These are phyloP conservation scores for Hypoxylon sp. DNA, from an alignment of 2,329 filamentous ascomycete genomes.

Conservation along the genomic window DNA sequence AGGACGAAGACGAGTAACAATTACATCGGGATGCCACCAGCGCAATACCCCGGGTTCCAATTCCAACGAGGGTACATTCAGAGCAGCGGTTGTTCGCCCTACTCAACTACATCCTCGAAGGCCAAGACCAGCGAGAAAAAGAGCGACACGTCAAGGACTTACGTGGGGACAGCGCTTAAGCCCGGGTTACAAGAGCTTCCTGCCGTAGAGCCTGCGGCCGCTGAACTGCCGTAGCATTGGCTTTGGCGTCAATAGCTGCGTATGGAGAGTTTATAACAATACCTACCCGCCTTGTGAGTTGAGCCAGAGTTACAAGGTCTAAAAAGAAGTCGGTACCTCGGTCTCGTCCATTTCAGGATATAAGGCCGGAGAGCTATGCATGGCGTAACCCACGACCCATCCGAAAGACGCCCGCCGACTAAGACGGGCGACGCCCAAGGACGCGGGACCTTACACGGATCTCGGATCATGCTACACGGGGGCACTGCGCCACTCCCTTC, in stretches of 20 bases:
- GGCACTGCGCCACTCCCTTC: constrained; percentile 9
- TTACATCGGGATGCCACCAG: constrained; percentile 21
- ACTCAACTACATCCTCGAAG: background rate
- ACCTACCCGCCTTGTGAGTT: background rate
- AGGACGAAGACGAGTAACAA: constrained; percentile 4
- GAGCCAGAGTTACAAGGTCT: background rate
- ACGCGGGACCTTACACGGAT: background rate
- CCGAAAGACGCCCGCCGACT: background rate
- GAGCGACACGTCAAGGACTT: background rate
- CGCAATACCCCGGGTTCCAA: constrained; percentile 25
- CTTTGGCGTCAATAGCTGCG: background rate
- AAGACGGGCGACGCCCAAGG: background rate
- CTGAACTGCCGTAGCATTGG: constrained; percentile 10
- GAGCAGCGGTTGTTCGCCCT: background rate
- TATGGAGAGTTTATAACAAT: background rate
- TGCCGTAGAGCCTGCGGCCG: constrained; percentile 2
- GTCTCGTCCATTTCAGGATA: background rate
- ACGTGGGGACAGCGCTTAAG: background rate
- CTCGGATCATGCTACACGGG: constrained; percentile 5
- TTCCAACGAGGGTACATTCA: constrained; percentile 12
- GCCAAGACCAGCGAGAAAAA: background rate
- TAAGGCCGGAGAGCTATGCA: background rate
- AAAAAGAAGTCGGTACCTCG: background rate
- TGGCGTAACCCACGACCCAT: background rate
- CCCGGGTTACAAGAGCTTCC: constrained; percentile 17